These are phyloP conservation scores for Erysimum cheiranthoides DNA, from an alignment of 345 rosid genomes.

Conservation along the genomic window DNA sequence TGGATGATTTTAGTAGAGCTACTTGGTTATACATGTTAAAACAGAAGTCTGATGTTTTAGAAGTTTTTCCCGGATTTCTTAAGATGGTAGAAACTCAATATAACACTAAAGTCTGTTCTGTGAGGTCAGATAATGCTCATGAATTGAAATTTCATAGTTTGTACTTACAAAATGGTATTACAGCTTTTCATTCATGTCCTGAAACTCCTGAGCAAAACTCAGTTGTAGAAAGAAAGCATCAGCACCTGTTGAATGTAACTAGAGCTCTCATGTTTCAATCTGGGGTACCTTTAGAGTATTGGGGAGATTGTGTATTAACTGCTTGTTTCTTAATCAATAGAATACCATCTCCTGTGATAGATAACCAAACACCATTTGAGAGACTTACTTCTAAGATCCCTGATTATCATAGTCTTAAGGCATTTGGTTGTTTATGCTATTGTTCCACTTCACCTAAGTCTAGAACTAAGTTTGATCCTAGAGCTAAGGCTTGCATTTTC, in stretches of 20 bases:
- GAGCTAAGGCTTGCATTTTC: background rate
- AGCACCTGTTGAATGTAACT: background rate
- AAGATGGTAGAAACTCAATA: background rate
- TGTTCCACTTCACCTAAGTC: background rate
- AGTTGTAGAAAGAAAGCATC: background rate
- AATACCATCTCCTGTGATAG: background rate
- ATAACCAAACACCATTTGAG: background rate
- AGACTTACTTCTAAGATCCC: background rate
- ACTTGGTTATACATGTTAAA: background rate
- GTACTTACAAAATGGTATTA: background rate
- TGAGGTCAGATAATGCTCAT: background rate
- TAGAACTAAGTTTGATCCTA: background rate
- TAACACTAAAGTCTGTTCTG: background rate
- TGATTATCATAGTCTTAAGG: background rate
- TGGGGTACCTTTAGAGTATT: background rate
- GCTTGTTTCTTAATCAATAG: background rate
- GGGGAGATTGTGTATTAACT: background rate
- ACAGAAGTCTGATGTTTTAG: background rate
- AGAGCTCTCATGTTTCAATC: background rate
- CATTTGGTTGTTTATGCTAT: background rate
- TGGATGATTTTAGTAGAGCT: background rate
- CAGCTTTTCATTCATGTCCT: background rate
- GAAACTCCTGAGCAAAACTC: background rate
- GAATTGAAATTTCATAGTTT: background rate
- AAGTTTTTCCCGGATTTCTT: background rate